phyloP scores from a whole-genome alignment of 2,329 filamentous ascomycete genomes.

The Pseudopyrenochaeta lycopersici region DNA sequence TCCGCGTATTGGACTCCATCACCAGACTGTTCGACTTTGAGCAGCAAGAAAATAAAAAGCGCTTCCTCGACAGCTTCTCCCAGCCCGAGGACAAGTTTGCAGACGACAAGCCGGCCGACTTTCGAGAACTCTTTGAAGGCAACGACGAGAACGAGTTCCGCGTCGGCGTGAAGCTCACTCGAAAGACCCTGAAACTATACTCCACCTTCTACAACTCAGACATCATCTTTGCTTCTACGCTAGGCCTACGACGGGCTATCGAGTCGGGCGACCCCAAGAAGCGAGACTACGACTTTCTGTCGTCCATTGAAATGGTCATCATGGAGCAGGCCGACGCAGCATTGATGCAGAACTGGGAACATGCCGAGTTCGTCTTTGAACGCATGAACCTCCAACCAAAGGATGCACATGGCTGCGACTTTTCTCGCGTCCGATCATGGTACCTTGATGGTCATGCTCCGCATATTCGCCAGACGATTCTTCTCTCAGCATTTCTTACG shows the following conservation, averaged over 20 bases:
- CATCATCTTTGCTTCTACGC: slow-evolving; percentile 88
- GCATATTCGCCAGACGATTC: slow-evolving; percentile 83
- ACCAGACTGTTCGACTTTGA: slow-evolving; percentile 80
- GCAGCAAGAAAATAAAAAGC: slow-evolving; percentile 93
- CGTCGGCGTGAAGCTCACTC: slow-evolving; percentile 93
- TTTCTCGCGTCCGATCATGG: slow-evolving; percentile 87
- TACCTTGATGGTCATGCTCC: slow-evolving; percentile 89
- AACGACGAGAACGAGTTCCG: slow-evolving; percentile 99
- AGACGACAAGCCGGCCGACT: slow-evolving; percentile 82
- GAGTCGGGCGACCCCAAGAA: slow-evolving; percentile 73
- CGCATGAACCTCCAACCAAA: slow-evolving; percentile 91
- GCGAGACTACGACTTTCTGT: slow-evolving; percentile 89
- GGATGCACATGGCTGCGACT: slow-evolving; percentile 91
- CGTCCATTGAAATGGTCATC: slow-evolving; percentile 89
- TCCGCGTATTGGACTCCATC: slow-evolving; percentile 79
- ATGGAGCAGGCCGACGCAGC: slow-evolving; percentile 93
- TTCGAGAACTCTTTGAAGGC: slow-evolving; percentile 86
- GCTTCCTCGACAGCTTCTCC: slow-evolving; percentile 85
- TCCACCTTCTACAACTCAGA: slow-evolving; percentile 96
- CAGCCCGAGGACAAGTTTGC: slow-evolving; percentile 74
- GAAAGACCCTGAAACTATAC: slow-evolving; percentile 95
- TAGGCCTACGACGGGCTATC: slow-evolving; percentile 90
- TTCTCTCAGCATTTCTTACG: slow-evolving; percentile 83
- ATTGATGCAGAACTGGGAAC: slow-evolving; percentile 98
- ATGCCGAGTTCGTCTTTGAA: slow-evolving; percentile 89